These are phyloP conservation scores for Hysterangium stoloniferum DNA, from an alignment of 768 basidiomycete genomes.

Conservation along the genomic window DNA sequence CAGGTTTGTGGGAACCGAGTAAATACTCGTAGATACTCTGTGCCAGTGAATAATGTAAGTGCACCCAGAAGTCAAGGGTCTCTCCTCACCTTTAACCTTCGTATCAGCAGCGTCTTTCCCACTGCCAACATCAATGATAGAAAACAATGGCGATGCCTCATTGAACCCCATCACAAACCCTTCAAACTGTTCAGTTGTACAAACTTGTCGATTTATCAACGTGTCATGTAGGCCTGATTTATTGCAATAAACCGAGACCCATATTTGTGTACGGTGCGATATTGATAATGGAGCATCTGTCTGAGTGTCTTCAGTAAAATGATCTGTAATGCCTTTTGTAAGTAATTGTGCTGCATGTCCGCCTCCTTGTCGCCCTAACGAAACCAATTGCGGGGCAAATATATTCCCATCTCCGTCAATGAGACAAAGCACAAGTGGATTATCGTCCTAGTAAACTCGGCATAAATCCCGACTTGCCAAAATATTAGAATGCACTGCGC, in stretches of 20 bases:
- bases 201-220: slow-evolving; percentile 45
- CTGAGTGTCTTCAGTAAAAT: slow-evolving; percentile 50
- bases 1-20: slow-evolving; percentile 51
- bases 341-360: slow-evolving; percentile 54
- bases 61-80: no score
- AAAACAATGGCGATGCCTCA: slow-evolving; percentile 65
- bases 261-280: slow-evolving; percentile 62
- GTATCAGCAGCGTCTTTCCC: slow-evolving; percentile 52
- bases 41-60: no score
- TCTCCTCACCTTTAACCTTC: slow-evolving; percentile 68
- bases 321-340: slow-evolving; percentile 61
- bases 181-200: slow-evolving; percentile 58
- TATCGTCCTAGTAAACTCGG: slow-evolving; percentile 39
- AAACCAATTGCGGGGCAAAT: slow-evolving; percentile 51
- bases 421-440: slow-evolving; percentile 64
- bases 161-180: slow-evolving; percentile 58
- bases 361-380: slow-evolving; percentile 60
- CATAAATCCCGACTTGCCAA: not conserved
- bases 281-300: slow-evolving; percentile 31
- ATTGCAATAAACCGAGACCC: slow-evolving; percentile 69
- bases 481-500: slow-evolving; percentile 33
- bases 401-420: slow-evolving; percentile 67
- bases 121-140: slow-evolving; percentile 59
- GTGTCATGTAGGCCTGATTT: slow-evolving; percentile 44
- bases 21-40: slow-evolving; percentile 35